Percentiles rank a stretch among this genome's conserved stretches.
These are phyloP conservation scores for Carpinus fangiana DNA, from an alignment of 306 rosid genomes.

Conservation along the genomic window DNA sequence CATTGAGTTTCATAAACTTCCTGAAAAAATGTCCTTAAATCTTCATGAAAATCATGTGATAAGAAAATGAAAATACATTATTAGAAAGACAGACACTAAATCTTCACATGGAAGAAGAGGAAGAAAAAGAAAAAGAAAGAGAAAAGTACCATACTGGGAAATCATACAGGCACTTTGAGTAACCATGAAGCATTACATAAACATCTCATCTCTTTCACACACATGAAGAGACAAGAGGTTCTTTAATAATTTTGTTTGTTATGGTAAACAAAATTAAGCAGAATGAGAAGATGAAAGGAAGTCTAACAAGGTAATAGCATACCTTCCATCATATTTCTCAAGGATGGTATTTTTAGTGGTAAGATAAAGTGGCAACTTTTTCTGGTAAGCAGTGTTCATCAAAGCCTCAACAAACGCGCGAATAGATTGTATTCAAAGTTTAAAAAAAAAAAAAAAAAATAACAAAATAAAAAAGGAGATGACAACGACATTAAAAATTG, in stretches of 20 bases:
- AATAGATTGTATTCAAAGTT: slow-evolving; percentile 56
- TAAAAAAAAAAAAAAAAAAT: neutral
- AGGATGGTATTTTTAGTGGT: slow-evolving; percentile 97
- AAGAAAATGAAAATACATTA: neutral
- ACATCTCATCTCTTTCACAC: neutral
- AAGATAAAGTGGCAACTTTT: slow-evolving; percentile 97
- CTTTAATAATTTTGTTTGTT: neutral
- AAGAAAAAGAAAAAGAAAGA: neutral
- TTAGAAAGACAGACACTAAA: neutral
- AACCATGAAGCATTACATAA: neutral
- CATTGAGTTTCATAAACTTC: slow-evolving; percentile 93
- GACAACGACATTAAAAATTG: neutral
- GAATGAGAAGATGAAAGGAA: neutral
- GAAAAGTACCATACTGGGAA: neutral
- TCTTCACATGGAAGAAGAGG: neutral
- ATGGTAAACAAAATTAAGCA: neutral
- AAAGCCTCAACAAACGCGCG: slow-evolving; percentile 88
- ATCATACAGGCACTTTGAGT: neutral
- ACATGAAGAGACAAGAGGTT: neutral
- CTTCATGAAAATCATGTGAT: slow-evolving; percentile 46
- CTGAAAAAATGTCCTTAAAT: slow-evolving; percentile 95
- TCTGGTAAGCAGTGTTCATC: slow-evolving; percentile 78
- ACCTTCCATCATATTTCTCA: slow-evolving; percentile 99
- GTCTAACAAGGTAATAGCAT: slow-evolving; percentile 29
- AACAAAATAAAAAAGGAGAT: too few relatives aligned